Evolutionary conservation across 441 rosid species (phyloP), one percentile per base, ranked within the genome.

Genomic region (Adansonia madagascariensis): DNA sequence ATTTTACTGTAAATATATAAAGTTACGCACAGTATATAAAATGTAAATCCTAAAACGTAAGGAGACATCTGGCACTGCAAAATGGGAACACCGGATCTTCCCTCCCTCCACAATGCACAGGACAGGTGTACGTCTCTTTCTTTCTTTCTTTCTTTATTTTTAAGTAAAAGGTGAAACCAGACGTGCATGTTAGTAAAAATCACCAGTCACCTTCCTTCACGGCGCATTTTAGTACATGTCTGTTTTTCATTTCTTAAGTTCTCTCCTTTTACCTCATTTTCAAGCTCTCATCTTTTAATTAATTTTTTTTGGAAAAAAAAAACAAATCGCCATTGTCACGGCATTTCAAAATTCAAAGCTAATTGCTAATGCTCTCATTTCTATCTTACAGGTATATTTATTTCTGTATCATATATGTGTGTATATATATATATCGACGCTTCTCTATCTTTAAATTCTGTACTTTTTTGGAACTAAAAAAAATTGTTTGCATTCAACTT

Each of bases 171-270:
- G 6, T 12, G 24, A 24, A 49, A 49, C 12, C 44, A 71, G 11
- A 52, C 1, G 46, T 52, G 43, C 24, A 55, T 10, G 49, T 46
- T 63, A 71, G 31, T 27, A 69, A 49, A 14, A 24, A 50, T 64
- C 24, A 10, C 15, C 50, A 8, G 50, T 55, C 64, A 8, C 47
- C 50, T 39, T 72, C 64, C 52, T 39, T 18, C 64, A 43, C 24
- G 76, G 86, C 80, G 77, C 84, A 81, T 80, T 76, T 50, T 86
- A 80, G 83, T 79, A 24, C 65, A 59, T 63, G 20, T 78, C 27
- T 50, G 46, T 6, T 24, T 55, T 55, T 22, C 10, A 24, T 15
- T 65, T 8, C 66, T 76, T 75, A 31, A 68, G 71, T 67, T 9
- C 49, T 78, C 81, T 65, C 49, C 57, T 55, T 31, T 73, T 67